Conservation (phyloP, 2,329 filamentous ascomycete genomes). For the Capronia epimyces region DNA sequence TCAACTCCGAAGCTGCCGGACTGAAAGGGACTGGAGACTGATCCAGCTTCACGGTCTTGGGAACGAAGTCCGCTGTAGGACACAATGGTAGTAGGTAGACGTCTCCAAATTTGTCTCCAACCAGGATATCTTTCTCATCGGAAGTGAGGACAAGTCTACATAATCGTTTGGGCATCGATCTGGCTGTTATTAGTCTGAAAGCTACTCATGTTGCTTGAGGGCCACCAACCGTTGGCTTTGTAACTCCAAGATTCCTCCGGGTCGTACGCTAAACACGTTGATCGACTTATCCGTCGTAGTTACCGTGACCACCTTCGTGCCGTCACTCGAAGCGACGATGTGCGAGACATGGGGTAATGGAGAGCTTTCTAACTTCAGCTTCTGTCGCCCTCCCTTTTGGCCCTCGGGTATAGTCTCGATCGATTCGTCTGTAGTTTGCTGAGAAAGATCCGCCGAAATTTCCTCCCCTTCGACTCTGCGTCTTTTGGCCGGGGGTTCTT, state of each 20-base stretch:
- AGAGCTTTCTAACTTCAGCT: constrained; percentile 22
- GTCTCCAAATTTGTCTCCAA: constrained; percentile 93
- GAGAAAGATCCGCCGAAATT: constrained; percentile 19
- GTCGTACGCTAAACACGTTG: constrained; percentile 67
- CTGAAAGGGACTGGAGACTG: constrained; percentile 38
- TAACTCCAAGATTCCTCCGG: constrained; percentile 55
- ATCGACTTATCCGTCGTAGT: constrained; percentile 90
- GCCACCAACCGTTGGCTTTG: constrained; percentile 63
- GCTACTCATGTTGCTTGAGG: background rate
- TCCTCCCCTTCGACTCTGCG: constrained; percentile 33
- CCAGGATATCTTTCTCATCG: constrained; percentile 67
- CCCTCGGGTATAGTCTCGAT: constrained; percentile 29
- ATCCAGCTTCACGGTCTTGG: constrained; percentile 31
- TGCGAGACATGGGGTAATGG: constrained; percentile 58
- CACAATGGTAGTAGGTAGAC: constrained; percentile 82
- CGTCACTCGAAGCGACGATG: constrained; percentile 58
- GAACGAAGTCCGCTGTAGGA: constrained; percentile 36
- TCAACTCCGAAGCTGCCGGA: constrained; percentile 53
- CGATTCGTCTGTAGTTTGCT: constrained; percentile 24
- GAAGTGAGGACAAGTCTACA: constrained; percentile 67
- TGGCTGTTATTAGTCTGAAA: constrained; percentile 38
- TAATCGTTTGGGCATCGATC: constrained; percentile 83
- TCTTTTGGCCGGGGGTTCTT: constrained; percentile 42
- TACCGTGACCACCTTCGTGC: constrained; percentile 66
- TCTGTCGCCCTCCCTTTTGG: constrained; percentile 25